phyloP scores from a whole-genome alignment of 2,329 filamentous ascomycete genomes.

The Teratosphaeriaceae sp. region DNA sequence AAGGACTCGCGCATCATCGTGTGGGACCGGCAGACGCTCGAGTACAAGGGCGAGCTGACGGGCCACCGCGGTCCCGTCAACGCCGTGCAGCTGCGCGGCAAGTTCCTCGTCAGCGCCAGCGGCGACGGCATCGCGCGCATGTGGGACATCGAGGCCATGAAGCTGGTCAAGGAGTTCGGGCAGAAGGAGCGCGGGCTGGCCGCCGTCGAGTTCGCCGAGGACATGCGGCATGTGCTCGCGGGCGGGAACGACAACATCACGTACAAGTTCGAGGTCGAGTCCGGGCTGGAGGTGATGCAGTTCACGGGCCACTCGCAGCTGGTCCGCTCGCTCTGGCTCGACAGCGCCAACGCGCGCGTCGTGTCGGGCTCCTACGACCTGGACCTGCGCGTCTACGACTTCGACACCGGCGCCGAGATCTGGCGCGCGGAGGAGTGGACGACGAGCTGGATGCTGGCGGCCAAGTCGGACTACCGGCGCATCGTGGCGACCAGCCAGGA shows the following conservation, averaged over 20 bases:
- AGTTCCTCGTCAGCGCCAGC: conserved; percentile 86
- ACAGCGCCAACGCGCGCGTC: conserved; percentile 76
- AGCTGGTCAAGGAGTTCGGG: conserved; percentile 81
- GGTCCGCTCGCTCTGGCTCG: conserved; percentile 85
- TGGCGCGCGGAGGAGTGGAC: conserved; percentile 93
- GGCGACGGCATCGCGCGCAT: conserved; percentile 91
- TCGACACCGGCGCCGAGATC: conserved; percentile 68
- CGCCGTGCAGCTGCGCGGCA: conserved; percentile 88
- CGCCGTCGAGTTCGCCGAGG: conserved; percentile 92
- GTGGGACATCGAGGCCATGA: conserved; percentile 88
- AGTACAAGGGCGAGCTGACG: conserved; percentile 67
- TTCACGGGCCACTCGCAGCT: conserved; percentile 78
- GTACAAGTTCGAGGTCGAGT: conserved; percentile 91
- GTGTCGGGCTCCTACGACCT: conserved; percentile 92
- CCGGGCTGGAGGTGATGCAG: conserved; percentile 72
- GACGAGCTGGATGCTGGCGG: conserved; percentile 90
- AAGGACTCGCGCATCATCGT: conserved; percentile 93
- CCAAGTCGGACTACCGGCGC: conserved; percentile 90
- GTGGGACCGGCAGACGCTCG: conserved; percentile 79
- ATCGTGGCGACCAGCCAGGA: conserved; percentile 95
- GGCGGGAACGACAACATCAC: conserved; percentile 95
- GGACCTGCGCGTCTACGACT: conserved; percentile 91
- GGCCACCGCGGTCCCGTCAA: conserved; percentile 93
- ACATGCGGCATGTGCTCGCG: conserved; percentile 86
- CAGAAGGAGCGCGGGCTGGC: conserved; percentile 91